phyloP scores from a whole-genome alignment of 1,284 basidiomycete species.

The Rhodotorula glutinis region DNA sequence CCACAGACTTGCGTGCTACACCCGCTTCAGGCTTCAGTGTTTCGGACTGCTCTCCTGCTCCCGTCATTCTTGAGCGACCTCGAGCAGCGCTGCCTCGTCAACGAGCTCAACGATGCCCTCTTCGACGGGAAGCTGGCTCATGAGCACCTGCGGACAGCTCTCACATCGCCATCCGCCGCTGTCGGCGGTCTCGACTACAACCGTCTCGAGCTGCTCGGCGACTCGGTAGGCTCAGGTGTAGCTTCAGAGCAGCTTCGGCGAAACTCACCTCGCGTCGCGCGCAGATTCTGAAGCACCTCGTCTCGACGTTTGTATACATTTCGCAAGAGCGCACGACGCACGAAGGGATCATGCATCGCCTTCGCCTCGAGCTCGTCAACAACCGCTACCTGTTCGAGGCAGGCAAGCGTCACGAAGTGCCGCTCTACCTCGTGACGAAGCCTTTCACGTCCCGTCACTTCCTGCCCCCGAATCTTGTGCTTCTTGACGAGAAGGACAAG shows the following conservation, averaged over 20 bases:
- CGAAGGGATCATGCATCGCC: slow-evolving; percentile 18
- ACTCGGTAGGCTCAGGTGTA: slow-evolving; percentile 10
- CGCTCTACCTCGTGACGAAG: slow-evolving; percentile 14
- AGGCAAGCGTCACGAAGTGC: slow-evolving; percentile 6
- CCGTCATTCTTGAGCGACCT: slow-evolving; percentile 68
- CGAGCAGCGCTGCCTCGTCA: slow-evolving; percentile 66
- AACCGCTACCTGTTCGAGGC: slow-evolving; percentile 23
- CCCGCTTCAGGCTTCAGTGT: slow-evolving; percentile 62
- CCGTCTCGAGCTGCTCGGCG: slow-evolving; percentile 66
- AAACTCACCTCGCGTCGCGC: slow-evolving; percentile 7
- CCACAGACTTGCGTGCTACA: slow-evolving; percentile 70
- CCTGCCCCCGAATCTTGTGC: slow-evolving; percentile 11
- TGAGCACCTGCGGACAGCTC: slow-evolving; percentile 60
- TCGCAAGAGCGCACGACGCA: slow-evolving; percentile 51
- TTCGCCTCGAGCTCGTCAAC: slow-evolving; percentile 15
- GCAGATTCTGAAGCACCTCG: slow-evolving; percentile 65
- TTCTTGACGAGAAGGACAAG: not conserved
- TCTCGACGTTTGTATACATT: slow-evolving; percentile 61
- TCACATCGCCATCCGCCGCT: slow-evolving; percentile 62
- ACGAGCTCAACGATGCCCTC: slow-evolving; percentile 67
- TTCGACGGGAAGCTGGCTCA: slow-evolving; percentile 63
- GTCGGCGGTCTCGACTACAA: slow-evolving; percentile 70
- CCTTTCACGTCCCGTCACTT: slow-evolving; percentile 22
- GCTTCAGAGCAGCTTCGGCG: too few relatives aligned
- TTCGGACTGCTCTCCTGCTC: slow-evolving; percentile 57